phyloP scores from a whole-genome alignment of 441 rosid genomes.

The Lepidium campestre region DNA sequence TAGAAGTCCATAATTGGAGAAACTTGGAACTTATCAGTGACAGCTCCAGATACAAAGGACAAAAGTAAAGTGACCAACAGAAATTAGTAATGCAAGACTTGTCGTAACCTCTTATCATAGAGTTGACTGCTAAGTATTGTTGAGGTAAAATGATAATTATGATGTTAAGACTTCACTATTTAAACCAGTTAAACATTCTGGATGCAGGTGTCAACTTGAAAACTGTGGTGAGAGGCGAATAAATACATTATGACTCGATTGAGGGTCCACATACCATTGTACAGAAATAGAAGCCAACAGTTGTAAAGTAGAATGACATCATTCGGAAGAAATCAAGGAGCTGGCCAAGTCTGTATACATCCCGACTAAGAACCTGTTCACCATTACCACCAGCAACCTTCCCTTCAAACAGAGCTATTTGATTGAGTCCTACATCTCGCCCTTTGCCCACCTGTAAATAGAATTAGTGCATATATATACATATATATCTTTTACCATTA shows the following conservation, averaged over 20 bases:
- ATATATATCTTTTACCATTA: background rate
- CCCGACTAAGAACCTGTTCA: slow-evolving; percentile 99
- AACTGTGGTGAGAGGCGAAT: background rate
- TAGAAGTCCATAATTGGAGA: slow-evolving; percentile 8
- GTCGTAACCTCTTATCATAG: background rate
- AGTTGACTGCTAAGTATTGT: background rate
- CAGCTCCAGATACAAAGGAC: background rate
- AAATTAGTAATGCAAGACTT: background rate
- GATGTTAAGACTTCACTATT: background rate
- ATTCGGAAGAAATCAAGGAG: slow-evolving; percentile 97
- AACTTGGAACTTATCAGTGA: slow-evolving; percentile 19
- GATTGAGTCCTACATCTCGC: slow-evolving; percentile 98
- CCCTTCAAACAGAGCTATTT: slow-evolving; percentile 98
- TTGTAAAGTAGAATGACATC: slow-evolving; percentile 97
- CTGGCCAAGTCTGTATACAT: slow-evolving; percentile 97
- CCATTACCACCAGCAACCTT: slow-evolving; percentile 99
- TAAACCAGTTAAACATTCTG: slow-evolving; percentile 7
- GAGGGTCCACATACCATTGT: slow-evolving; percentile 71
- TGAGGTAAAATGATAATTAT: slow-evolving; percentile 13
- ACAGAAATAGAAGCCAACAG: slow-evolving; percentile 94
- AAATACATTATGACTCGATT: background rate
- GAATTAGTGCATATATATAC: slow-evolving; percentile 1
- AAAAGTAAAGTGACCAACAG: background rate
- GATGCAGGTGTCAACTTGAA: slow-evolving; percentile 8
- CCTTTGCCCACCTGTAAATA: slow-evolving; percentile 96